These are phyloP conservation scores for Phaeoacremonium minimum DNA, from an alignment of 2,329 filamentous ascomycete genomes.

Conservation along the genomic window DNA sequence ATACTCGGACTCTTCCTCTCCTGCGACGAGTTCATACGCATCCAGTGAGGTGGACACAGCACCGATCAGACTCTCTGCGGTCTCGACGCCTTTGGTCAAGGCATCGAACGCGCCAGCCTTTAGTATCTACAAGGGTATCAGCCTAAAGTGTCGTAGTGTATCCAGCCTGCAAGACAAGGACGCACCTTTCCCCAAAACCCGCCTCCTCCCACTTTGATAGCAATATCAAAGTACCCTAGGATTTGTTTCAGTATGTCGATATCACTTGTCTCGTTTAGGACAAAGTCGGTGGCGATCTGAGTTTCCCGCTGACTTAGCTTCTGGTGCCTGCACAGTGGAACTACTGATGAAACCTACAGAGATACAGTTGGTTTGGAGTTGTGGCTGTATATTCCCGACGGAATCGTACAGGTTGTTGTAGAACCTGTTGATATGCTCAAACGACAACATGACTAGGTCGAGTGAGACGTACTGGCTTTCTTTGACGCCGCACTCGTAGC, in stretches of 20 bases:
- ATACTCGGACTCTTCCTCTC: neutral
- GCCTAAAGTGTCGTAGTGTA: too few species aligned
- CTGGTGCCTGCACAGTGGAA: too few species aligned
- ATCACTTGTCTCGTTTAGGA: neutral
- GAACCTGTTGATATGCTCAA: neutral
- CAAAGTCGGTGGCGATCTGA: neutral
- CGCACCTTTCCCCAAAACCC: neutral
- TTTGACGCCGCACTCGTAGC: too few species aligned
- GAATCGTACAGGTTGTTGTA: neutral
- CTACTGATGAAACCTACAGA: neutral
- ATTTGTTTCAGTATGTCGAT: neutral
- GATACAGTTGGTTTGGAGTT: neutral
- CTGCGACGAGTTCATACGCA: neutral
- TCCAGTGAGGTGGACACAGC: neutral
- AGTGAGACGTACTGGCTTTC: neutral
- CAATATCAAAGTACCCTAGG: neutral
- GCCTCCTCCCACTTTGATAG: neutral
- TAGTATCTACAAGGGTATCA: neutral
- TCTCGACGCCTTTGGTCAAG: neutral
- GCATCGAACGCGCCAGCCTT: neutral
- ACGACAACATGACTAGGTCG: neutral
- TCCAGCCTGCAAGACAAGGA: neutral
- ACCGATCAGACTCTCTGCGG: neutral
- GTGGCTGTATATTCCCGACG: neutral
- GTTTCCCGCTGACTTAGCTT: neutral